Evolutionary conservation across 2,329 filamentous ascomycete species (phyloP).

Genomic region (Neocatenulostroma microsporum): DNA sequence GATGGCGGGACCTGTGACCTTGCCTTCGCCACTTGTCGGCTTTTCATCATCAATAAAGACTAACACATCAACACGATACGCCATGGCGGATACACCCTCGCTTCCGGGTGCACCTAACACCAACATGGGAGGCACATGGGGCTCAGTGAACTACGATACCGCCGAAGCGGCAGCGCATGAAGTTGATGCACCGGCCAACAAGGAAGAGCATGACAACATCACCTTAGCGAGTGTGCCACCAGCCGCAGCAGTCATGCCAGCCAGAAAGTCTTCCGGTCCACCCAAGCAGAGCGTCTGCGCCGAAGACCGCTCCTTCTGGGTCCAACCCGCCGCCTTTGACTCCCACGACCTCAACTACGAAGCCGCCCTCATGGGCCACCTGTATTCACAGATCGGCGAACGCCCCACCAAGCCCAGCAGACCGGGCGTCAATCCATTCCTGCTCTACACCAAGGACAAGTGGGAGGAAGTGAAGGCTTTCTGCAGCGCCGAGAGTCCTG

Average conservation of each 20-base stretch:
- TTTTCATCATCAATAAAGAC: conserved; percentile 40
- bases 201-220: conserved; percentile 18
- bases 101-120: neutral
- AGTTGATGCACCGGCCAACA: conserved; percentile 20
- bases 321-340: conserved; percentile 15
- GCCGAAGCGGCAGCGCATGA: too few relatives aligned
- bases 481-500: conserved; percentile 58
- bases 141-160: too few relatives aligned
- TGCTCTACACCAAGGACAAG: conserved; percentile 75
- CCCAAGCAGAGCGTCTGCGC: conserved; percentile 26
- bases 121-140: too few relatives aligned
- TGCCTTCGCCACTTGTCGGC: conserved; percentile 67
- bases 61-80: conserved; percentile 17
- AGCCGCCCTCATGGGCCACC: conserved; percentile 49
- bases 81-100: neutral
- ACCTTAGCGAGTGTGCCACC: conserved; percentile 5
- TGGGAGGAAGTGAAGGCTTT: conserved; percentile 56
- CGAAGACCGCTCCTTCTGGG: conserved; percentile 27
- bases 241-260: conserved; percentile 16
- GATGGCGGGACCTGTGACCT: conserved; percentile 70
- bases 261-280: conserved; percentile 17
- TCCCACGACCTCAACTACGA: conserved; percentile 46
- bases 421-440: conserved; percentile 73
- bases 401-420: conserved; percentile 65
- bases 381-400: conserved; percentile 60